These are phyloP conservation scores for Gastrolobium villosum DNA, from an alignment of 306 rosid species.

Conservation along the genomic window DNA sequence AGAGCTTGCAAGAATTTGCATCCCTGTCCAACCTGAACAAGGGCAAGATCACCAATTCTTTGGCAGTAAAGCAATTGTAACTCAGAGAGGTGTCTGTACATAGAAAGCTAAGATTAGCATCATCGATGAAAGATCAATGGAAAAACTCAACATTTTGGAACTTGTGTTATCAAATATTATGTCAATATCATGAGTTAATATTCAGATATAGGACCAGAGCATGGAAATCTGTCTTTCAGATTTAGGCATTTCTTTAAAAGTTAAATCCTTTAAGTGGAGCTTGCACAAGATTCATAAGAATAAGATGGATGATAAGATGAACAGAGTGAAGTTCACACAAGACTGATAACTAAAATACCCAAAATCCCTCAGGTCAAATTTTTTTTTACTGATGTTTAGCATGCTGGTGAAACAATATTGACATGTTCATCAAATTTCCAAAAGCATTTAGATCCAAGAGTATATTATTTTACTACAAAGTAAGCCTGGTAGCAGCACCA, in stretches of 20 bases:
- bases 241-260: background rate
- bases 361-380: slow-evolving; percentile 3
- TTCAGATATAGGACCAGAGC: slow-evolving; percentile 16
- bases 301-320: slow-evolving; percentile 5
- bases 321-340: slow-evolving; percentile 4
- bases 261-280: background rate
- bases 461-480: background rate
- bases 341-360: slow-evolving; percentile 10
- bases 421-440: background rate
- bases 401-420: slow-evolving; percentile 14
- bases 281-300: background rate
- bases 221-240: slow-evolving; percentile 1
- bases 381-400: background rate
- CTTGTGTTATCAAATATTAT: slow-evolving; percentile 24
- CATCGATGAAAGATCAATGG: slow-evolving; percentile 21
- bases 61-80: slow-evolving; percentile 88
- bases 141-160: slow-evolving; percentile 18
- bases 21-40: slow-evolving; percentile 80
- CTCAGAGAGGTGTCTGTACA: slow-evolving; percentile 78
- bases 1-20: slow-evolving; percentile 91
- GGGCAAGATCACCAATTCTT: slow-evolving; percentile 79
- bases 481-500: slow-evolving; percentile 20
- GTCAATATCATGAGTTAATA: slow-evolving; percentile 21
- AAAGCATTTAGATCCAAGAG: background rate
- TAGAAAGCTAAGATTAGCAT: slow-evolving; percentile 48